Conservation (phyloP, 148 eudicot genomes). For the Beta vulgaris region DNA sequence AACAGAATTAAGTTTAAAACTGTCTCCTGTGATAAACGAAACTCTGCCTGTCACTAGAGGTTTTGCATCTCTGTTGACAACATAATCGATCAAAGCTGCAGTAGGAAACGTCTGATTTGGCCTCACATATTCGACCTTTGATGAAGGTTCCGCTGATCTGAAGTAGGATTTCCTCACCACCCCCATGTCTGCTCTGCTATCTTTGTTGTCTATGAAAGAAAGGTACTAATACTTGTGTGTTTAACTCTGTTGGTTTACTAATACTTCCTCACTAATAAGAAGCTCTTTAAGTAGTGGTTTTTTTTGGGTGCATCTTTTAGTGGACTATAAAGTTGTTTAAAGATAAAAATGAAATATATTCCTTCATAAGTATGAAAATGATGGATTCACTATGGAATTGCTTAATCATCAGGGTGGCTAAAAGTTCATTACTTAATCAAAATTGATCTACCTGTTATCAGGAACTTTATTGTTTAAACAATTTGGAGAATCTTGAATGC, state of each 20-base stretch:
- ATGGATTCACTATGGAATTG: neutral
- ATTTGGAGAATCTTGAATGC: slow-evolving; percentile 13
- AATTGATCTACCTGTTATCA: slow-evolving; percentile 8
- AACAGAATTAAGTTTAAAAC: slow-evolving; percentile 15
- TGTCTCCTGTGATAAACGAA: slow-evolving; percentile 28
- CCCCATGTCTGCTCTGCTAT: neutral
- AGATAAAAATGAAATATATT: slow-evolving; percentile 31
- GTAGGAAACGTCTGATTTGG: slow-evolving; percentile 26
- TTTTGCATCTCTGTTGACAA: slow-evolving; percentile 15
- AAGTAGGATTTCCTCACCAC: slow-evolving; percentile 15
- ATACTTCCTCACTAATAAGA: neutral
- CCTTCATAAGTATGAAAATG: slow-evolving; percentile 17
- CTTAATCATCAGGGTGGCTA: slow-evolving; percentile 5
- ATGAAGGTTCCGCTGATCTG: slow-evolving; percentile 18
- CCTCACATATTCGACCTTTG: slow-evolving; percentile 16
- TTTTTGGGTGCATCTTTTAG: slow-evolving; percentile 28
- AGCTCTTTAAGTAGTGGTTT: slow-evolving; percentile 22
- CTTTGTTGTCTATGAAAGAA: neutral
- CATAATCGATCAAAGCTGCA: slow-evolving; percentile 35
- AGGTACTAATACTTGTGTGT: neutral
- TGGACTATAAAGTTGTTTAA: slow-evolving; percentile 23
- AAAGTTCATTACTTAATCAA: neutral
- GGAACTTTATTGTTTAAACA: slow-evolving; percentile 17
- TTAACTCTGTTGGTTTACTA: slow-evolving; percentile 8
- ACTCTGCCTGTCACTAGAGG: slow-evolving; percentile 7